A percentile compares a stretch with the other conserved stretches of the same genome.
These are phyloP conservation scores for Musa acuminata DNA, from an alignment of 176 grass and related monocot genomes.

Conservation along the genomic window DNA sequence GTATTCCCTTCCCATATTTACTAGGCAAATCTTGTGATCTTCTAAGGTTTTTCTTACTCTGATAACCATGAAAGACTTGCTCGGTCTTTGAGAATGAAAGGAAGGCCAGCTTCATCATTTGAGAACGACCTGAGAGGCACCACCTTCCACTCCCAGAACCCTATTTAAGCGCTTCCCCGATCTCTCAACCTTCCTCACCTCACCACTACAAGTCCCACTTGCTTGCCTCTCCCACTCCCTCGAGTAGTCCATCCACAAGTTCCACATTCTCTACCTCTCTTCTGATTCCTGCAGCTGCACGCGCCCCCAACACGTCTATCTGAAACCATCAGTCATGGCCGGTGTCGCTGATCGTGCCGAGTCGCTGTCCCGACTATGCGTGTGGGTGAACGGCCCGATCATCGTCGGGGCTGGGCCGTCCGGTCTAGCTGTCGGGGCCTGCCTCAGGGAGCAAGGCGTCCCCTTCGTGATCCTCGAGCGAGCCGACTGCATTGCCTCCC, in stretches of 20 bases:
- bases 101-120: neutral
- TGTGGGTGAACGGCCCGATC: conserved; percentile 77
- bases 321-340: neutral
- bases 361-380: conserved; percentile 20
- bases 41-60: too few relatives aligned
- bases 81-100: neutral
- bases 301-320: too few relatives aligned
- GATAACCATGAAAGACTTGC: too few relatives aligned
- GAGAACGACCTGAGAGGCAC: neutral
- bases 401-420: conserved; percentile 76
- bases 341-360: neutral
- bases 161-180: conserved; percentile 5
- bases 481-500: conserved; percentile 69
- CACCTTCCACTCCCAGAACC: neutral
- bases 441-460: conserved; percentile 37
- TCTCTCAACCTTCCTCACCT: neutral
- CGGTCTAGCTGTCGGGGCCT: conserved; percentile 48
- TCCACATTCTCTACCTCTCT: too few relatives aligned
- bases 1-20: too few relatives aligned
- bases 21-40: too few relatives aligned
- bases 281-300: too few relatives aligned
- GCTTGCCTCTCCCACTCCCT: too few relatives aligned
- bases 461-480: conserved; percentile 60
- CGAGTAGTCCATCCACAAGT: too few relatives aligned
- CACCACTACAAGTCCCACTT: neutral